Percentiles rank a stretch among this genome's conserved stretches.
phyloP scores from a whole-genome alignment of 164 flowering plant genomes.

The grape (Vitis vinifera) region ASM3070453v1 NC_081810.1:22889001-22889500 shows the following conservation, averaged over 20 bases:
- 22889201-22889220: conserved; percentile 2
- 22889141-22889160: conserved; percentile 99
- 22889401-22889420: conserved; percentile 98
- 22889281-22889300: background rate
- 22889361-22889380: conserved; percentile 99
- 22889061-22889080: conserved; percentile 76
- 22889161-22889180: conserved; percentile 27
- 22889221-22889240: background rate
- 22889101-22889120: conserved; percentile 89
- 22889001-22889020: conserved; percentile 85
- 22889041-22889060: conserved; percentile 88
- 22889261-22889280: no score
- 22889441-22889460: conserved; percentile 62
- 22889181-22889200: background rate
- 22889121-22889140: conserved; percentile 98
- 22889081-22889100: conserved; percentile 89
- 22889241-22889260: background rate
- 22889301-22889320: conserved; percentile 83
- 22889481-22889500: conserved; percentile 60
- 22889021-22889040: conserved; percentile 91
- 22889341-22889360: conserved; percentile 98
- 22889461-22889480: conserved; percentile 90
- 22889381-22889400: conserved; percentile 99
- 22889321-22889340: conserved; percentile 97
- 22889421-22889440: conserved; percentile 85